phyloP scores from a whole-genome alignment of 257 asterid species.

The Haberlea rhodopensis region DNA sequence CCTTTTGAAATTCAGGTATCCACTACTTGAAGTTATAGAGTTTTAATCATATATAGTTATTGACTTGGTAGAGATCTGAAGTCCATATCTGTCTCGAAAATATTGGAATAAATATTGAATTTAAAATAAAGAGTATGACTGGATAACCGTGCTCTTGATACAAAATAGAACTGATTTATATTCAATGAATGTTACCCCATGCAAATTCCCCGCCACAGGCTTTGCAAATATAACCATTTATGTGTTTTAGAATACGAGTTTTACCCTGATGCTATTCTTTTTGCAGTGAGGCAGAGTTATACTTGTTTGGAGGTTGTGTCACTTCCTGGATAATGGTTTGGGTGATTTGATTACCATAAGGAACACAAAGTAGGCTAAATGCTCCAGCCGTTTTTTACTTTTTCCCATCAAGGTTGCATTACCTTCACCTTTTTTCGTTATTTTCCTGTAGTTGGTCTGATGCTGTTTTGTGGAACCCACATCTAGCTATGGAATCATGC shows the following conservation, averaged over 20 bases:
- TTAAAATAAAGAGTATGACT: too few relatives aligned
- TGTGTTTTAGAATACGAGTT: not conserved
- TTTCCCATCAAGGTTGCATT: slow-evolving; percentile 5
- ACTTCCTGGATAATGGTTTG: slow-evolving; percentile 88
- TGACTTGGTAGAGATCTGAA: too few relatives aligned
- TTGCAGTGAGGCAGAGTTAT: slow-evolving; percentile 90
- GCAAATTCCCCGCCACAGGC: too few relatives aligned
- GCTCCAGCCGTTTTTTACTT: slow-evolving; percentile 7
- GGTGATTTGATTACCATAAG: slow-evolving; percentile 71
- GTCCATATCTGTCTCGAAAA: too few relatives aligned
- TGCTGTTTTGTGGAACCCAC: slow-evolving; percentile 93
- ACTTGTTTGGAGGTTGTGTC: slow-evolving; percentile 90
- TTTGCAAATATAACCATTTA: slow-evolving; percentile 6
- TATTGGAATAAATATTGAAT: too few relatives aligned
- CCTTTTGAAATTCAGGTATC: too few relatives aligned
- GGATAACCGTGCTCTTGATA: too few relatives aligned
- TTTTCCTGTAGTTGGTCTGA: slow-evolving; percentile 76
- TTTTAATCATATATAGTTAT: too few relatives aligned
- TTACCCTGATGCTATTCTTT: slow-evolving; percentile 15
- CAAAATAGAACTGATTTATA: too few relatives aligned
- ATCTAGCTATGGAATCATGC: slow-evolving; percentile 82
- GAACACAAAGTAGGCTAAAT: slow-evolving; percentile 64
- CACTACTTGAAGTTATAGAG: too few relatives aligned
- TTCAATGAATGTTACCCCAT: too few relatives aligned
- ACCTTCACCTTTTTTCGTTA: slow-evolving; percentile 14